A percentile compares a stretch with the other conserved stretches of the same genome.
phyloP scores from a whole-genome alignment of 371 early-diverging fungal species.

The Paraphysoderma sedebokerense region DNA sequence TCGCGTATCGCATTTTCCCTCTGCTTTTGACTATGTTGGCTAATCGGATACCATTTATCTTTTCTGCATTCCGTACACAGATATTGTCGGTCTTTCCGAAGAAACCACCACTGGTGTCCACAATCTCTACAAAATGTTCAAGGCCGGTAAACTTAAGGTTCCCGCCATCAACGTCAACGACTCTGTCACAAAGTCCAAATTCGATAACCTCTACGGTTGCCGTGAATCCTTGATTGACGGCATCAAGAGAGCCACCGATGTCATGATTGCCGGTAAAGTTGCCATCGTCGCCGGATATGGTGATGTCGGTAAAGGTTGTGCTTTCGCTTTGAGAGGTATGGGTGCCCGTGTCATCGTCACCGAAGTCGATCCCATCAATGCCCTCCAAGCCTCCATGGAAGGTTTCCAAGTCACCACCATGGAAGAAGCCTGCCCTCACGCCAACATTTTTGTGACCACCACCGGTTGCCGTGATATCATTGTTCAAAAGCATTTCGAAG shows the following conservation, averaged over 20 bases:
- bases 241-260: slow-evolving; percentile 99
- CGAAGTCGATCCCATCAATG: slow-evolving; percentile 98
- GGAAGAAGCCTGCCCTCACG: slow-evolving; percentile 83
- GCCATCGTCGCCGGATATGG: slow-evolving; percentile 97
- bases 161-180: slow-evolving; percentile 99
- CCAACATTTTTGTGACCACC: slow-evolving; percentile 96
- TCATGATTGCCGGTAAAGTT: slow-evolving; percentile 99
- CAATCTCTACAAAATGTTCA: slow-evolving; percentile 93
- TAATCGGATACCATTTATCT: too few relatives aligned
- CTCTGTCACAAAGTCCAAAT: slow-evolving; percentile 99
- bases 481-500: slow-evolving; percentile 70
- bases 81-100: slow-evolving; percentile 94
- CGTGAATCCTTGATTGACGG: slow-evolving; percentile 98
- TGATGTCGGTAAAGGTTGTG: slow-evolving; percentile 99
- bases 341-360: slow-evolving; percentile 96
- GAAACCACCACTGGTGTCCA: slow-evolving; percentile 99
- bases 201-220: slow-evolving; percentile 99
- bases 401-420: slow-evolving; percentile 98
- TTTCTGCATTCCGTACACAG: too few relatives aligned
- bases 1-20: too few relatives aligned
- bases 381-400: slow-evolving; percentile 98
- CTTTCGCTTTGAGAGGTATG: slow-evolving; percentile 95
- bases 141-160: slow-evolving; percentile 84
- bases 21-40: too few relatives aligned
- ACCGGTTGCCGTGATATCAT: slow-evolving; percentile 98